Evolutionary conservation across 2,329 filamentous ascomycete species (phyloP).

Genomic region (Penicillium italicum): DNA sequence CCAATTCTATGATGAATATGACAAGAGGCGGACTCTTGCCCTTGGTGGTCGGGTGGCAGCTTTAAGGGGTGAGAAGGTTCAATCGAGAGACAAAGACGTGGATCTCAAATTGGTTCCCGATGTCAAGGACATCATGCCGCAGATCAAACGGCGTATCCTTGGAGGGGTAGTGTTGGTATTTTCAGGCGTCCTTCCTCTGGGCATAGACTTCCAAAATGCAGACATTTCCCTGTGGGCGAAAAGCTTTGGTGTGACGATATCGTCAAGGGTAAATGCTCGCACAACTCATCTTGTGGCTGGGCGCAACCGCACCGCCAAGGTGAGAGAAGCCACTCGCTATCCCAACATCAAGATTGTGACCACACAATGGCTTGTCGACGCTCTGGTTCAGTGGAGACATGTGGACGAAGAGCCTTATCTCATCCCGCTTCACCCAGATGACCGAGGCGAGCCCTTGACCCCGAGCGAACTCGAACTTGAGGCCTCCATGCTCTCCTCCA

Average conservation of each 20-base stretch:
- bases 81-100: slow-evolving; percentile 41
- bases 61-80: slow-evolving; percentile 49
- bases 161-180: slow-evolving; percentile 75
- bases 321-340: slow-evolving; percentile 77
- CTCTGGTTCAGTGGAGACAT: slow-evolving; percentile 76
- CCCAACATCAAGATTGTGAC: slow-evolving; percentile 85
- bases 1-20: slow-evolving; percentile 80
- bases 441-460: slow-evolving; percentile 49
- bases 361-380: slow-evolving; percentile 83
- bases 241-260: slow-evolving; percentile 70
- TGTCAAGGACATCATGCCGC: slow-evolving; percentile 76
- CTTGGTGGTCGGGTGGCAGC: slow-evolving; percentile 48
- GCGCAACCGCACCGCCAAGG: slow-evolving; percentile 78
- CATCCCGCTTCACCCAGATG: slow-evolving; percentile 70
- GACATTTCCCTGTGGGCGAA: slow-evolving; percentile 85
- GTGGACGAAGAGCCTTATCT: slow-evolving; percentile 75
- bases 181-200: slow-evolving; percentile 83
- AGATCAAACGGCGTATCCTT: slow-evolving; percentile 74
- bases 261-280: slow-evolving; percentile 44
- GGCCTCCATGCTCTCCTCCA: slow-evolving; percentile 43
- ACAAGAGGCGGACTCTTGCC: slow-evolving; percentile 49
- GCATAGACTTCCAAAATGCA: slow-evolving; percentile 71
- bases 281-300: slow-evolving; percentile 53
- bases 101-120: slow-evolving; percentile 70
- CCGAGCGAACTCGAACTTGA: slow-evolving; percentile 46